phyloP scores from a whole-genome alignment of 257 asterid species.

The Solanum chaucha region DNA sequence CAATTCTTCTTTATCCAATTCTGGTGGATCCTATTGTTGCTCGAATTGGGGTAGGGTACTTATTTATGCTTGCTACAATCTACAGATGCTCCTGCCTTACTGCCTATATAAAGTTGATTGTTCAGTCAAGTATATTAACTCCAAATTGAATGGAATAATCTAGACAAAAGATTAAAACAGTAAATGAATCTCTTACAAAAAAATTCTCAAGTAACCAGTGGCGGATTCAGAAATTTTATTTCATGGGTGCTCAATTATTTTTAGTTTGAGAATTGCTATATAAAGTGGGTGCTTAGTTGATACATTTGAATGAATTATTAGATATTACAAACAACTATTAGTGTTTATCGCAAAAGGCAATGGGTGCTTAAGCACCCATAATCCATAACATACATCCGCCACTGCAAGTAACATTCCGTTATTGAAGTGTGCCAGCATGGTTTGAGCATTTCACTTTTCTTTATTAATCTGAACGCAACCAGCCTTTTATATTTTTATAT shows the following conservation, averaged over 20 bases:
- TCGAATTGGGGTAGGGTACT: background rate
- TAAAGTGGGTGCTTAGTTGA: too few relatives aligned
- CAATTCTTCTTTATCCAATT: background rate
- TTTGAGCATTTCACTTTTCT: background rate
- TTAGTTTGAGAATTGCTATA: too few relatives aligned
- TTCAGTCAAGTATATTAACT: background rate
- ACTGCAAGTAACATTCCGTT: background rate
- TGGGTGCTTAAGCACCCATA: too few relatives aligned
- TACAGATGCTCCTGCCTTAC: background rate
- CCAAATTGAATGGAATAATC: background rate
- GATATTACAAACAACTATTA: too few relatives aligned
- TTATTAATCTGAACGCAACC: background rate
- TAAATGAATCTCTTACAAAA: background rate
- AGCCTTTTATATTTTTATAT: background rate
- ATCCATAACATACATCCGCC: too few relatives aligned
- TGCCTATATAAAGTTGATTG: background rate
- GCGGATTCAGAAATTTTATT: too few relatives aligned
- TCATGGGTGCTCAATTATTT: too few relatives aligned
- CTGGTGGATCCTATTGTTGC: background rate
- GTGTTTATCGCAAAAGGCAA: too few relatives aligned
- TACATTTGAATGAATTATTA: too few relatives aligned
- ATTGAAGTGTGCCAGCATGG: background rate
- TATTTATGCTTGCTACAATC: background rate
- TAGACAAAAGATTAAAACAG: background rate
- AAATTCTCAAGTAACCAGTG: too few relatives aligned